phyloP scores from a whole-genome alignment of 2,329 filamentous ascomycete species.

The Colletotrichum ledebouriae region DNA sequence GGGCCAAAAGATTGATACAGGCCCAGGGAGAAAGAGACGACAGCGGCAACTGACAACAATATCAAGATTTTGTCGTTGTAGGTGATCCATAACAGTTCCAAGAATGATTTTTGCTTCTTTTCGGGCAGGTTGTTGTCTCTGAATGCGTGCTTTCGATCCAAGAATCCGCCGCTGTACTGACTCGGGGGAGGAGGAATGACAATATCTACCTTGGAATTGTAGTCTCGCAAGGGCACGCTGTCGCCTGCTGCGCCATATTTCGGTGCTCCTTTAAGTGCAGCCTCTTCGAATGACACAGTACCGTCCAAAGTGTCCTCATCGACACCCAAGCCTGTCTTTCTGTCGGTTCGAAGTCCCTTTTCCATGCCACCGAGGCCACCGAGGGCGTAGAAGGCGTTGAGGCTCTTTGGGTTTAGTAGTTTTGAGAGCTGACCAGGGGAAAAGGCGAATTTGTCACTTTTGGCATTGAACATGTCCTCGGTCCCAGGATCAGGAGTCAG shows the following conservation, averaged over 20 bases:
- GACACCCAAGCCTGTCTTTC: slow-evolving; percentile 74
- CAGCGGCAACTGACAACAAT: slow-evolving; percentile 75
- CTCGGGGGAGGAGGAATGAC: slow-evolving; percentile 36
- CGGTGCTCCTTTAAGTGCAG: slow-evolving; percentile 54
- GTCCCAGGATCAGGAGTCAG: slow-evolving; percentile 72
- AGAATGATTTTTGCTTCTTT: slow-evolving; percentile 70
- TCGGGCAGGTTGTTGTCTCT: slow-evolving; percentile 71
- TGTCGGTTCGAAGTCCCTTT: slow-evolving; percentile 77
- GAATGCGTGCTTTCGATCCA: slow-evolving; percentile 71
- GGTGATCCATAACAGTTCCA: slow-evolving; percentile 74
- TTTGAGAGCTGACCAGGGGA: slow-evolving; percentile 81
- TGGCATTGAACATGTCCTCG: slow-evolving; percentile 76
- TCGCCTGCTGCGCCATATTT: slow-evolving; percentile 52
- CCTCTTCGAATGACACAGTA: slow-evolving; percentile 77
- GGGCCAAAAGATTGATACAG: slow-evolving; percentile 74
- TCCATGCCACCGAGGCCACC: slow-evolving; percentile 81
- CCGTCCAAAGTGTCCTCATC: slow-evolving; percentile 77
- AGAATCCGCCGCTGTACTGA: slow-evolving; percentile 46
- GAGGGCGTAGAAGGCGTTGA: slow-evolving; percentile 80
- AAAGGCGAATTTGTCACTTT: slow-evolving; percentile 80
- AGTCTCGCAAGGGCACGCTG: slow-evolving; percentile 47
- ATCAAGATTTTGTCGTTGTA: slow-evolving; percentile 83
- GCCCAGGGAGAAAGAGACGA: slow-evolving; percentile 77
- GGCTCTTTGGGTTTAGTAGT: slow-evolving; percentile 83
- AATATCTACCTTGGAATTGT: slow-evolving; percentile 41